phyloP scores from a whole-genome alignment of 2,329 filamentous ascomycete species.

The Colletotrichum tropicicola region DNA sequence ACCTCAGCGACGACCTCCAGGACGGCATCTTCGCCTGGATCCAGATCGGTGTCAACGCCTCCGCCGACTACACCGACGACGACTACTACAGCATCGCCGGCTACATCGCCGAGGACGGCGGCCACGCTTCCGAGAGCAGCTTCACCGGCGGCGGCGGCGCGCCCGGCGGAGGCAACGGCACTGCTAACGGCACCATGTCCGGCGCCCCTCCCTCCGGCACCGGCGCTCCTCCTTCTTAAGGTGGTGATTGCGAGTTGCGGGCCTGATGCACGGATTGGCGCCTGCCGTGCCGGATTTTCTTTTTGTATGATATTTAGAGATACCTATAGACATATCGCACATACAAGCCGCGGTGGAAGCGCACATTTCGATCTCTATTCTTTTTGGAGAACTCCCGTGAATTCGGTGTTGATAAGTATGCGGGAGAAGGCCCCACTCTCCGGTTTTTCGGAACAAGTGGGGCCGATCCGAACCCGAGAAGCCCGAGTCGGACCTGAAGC shows the following conservation, averaged over 20 bases:
- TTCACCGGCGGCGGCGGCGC: constrained; percentile 5
- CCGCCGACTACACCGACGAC: constrained; percentile 29
- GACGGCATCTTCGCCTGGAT: constrained; percentile 67
- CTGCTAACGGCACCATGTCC: constrained; percentile 6
- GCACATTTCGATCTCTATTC: not conserved
- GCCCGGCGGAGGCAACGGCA: constrained; percentile 6
- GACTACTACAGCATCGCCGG: constrained; percentile 24
- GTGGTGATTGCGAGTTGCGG: not conserved
- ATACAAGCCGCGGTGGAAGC: constrained; percentile 4
- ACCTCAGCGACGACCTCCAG: constrained; percentile 59
- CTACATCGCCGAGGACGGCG: constrained; percentile 20
- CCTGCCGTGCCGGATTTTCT: not conserved
- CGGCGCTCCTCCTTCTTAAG: constrained; percentile 6
- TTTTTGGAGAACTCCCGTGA: no score
- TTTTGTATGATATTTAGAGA: constrained; percentile 5
- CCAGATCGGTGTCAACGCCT: constrained; percentile 57
- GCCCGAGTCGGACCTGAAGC: no score
- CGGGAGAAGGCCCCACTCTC: no score
- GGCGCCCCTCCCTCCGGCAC: constrained; percentile 10
- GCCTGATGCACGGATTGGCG: not conserved
- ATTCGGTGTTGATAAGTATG: no score
- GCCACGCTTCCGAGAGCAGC: constrained; percentile 4
- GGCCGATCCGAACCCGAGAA: no score
- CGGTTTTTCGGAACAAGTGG: no score
- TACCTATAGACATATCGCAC: constrained; percentile 9